Evolutionary conservation across 1,139 yeast species (phyloP), one percentile per base, ranked within the genome.

Genomic region (Pichia sp.): DNA sequence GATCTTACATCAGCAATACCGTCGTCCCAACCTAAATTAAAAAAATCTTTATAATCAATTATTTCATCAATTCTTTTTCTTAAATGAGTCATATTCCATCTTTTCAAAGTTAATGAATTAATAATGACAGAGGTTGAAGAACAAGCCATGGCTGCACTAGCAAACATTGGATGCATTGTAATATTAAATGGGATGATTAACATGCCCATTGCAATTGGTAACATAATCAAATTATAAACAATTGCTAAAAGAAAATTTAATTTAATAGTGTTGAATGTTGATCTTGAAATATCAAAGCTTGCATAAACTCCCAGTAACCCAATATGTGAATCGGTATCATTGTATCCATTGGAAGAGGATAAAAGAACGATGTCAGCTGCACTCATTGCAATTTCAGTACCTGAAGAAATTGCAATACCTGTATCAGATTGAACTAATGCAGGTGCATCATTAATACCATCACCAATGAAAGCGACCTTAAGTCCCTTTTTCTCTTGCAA

Each of bases 191-290:
- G 96, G 35, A 89, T 69, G 47, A 75, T 72, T 42, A 82, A 62
- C 15, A 82, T 68, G 3, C 97, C 97, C 96, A 91, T 89, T 1
- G 98, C 96, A 57, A 91, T 76, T 3, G 98, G 99, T 32, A 93
- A 72, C 96, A 91, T 88, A 30, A 85, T 62, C 33, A 85, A 46
- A 55, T 93, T 93, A 63, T 93, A 93, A 31, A 88, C 63, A 11
- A 83, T 72, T 1, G 98, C 96, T 81, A 96, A 82, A 35, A 86
- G 57, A 46, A 91, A 78, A 57, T 93, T 93, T 57, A 80, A 52
- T 59, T 85, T 87, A 56, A 93, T 85, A 44, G 93, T 74, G 27
- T 62, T 58, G 61, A 88, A 82, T 0, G 97, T 85, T 23, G 70
- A 69, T 28, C 71, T 67, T 4, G 95, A 78, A 13, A 93, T 76